Evolutionary conservation across 129 eudicot genomes (phyloP), one percentile per base, ranked within the genome.

Genomic region (Saussurea involucrata): DNA sequence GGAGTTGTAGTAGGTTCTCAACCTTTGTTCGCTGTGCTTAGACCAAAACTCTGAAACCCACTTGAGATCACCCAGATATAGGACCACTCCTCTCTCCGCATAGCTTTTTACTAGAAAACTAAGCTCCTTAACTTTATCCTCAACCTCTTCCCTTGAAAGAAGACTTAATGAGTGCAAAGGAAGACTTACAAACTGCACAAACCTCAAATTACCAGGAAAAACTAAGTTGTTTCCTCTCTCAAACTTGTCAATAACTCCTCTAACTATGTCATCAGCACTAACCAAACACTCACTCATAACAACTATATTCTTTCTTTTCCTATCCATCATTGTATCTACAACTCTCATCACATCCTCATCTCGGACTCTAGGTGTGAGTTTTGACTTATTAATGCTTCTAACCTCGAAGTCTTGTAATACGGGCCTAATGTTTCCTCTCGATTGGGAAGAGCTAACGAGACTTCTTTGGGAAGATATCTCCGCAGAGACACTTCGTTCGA

Each of bases 21-120:
- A 79, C 46, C 88, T 82, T 73, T 77, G 78, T 24, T 74, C 89
- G 74, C 87, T 69, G 37, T 76, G 75, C 22, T 75, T 83, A 15
- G 83, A 80, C 96, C 96, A 90, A 77, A 80, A 90, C 24, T 85
- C 86, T 5, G 92, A 80, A 11, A 90, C 96, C 96, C 96, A 90
- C 67, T 78, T 75, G 12, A 90, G 86, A 84, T 90, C 92, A 66
- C 96, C 92, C 24, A 90, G 74, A 72, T 87, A 90, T 80, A 90
- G 63, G 57, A 90, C 85, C 8, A 88, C 84, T 68, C 96, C 92
- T 84, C 86, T 86, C 12, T 70, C 76, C 5, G 82, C 63, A 75
- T 78, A 76, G 68, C 86, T 78, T 55, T 82, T 90, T 17, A 87
- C 76, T 13, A 85, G 82, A 42, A 84, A 76, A 68, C 89, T 84